Percentiles rank a stretch among this genome's conserved stretches.
These are phyloP conservation scores for Dioscorea dumetorum DNA, from an alignment of 106 monocot genomes.

Conservation along the genomic window DNA sequence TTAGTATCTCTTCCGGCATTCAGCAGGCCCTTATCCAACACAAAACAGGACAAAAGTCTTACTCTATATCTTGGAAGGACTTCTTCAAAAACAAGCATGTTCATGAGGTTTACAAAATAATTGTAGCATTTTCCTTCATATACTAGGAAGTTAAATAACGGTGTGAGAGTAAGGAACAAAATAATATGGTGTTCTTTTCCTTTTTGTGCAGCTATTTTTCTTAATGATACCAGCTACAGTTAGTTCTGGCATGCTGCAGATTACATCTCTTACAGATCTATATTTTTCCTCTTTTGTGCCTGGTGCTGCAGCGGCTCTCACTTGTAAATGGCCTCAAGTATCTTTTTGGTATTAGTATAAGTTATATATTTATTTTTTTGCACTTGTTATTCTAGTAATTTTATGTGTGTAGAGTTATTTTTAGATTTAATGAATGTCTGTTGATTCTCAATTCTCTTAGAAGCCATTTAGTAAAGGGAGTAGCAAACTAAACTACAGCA, in stretches of 20 bases:
- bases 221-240: conserved; percentile 6
- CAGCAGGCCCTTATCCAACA: too few species aligned
- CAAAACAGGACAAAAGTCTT: background rate
- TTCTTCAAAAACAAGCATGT: conserved; percentile 4
- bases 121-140: background rate
- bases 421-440: too few species aligned
- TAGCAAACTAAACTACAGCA: too few species aligned
- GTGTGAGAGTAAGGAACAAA: background rate
- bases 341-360: too few species aligned
- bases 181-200: background rate
- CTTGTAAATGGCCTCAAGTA: conserved; percentile 1
- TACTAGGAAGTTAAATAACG: too few species aligned
- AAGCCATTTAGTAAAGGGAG: too few species aligned
- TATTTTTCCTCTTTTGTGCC: conserved; percentile 15
- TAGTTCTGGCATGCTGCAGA: conserved; percentile 9
- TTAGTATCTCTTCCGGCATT: too few species aligned
- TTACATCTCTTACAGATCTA: conserved; percentile 11
- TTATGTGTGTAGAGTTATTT: too few species aligned
- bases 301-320: conserved; percentile 13
- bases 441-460: too few species aligned
- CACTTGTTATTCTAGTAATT: too few species aligned
- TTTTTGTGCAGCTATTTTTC: conserved; percentile 6
- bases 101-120: conserved; percentile 1
- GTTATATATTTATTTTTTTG: too few species aligned
- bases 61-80: conserved; percentile 6